phyloP scores from a whole-genome alignment of 2,329 filamentous ascomycete species.

The Microsporum ferrugineum region DNA sequence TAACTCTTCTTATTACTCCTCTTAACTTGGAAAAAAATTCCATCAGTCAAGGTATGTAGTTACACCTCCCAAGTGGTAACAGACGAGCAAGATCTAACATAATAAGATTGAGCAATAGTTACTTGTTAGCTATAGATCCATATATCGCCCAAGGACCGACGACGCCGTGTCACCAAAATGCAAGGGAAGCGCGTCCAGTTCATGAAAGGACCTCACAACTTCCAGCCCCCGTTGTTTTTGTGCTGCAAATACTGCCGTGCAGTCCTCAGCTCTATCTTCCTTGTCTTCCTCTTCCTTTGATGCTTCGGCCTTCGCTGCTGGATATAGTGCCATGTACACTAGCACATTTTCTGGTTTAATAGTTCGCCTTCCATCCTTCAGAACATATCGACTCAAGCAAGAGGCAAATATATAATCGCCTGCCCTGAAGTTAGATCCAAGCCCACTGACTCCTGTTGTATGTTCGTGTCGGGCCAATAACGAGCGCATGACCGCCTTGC shows the following conservation, averaged over 20 bases:
- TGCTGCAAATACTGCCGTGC: background rate
- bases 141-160: constrained; percentile 1
- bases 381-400: constrained; percentile 1
- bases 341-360: background rate
- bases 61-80: background rate
- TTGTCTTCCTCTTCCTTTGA: background rate
- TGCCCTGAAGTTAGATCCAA: background rate
- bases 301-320: background rate
- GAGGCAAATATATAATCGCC: constrained; percentile 2
- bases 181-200: background rate
- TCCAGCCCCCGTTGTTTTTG: background rate
- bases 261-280: background rate
- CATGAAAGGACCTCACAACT: background rate
- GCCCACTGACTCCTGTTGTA: background rate
- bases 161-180: constrained; percentile 6
- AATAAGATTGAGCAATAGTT: background rate
- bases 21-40: too few relatives aligned
- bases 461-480: background rate
- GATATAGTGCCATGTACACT: background rate
- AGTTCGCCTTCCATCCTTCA: constrained; percentile 4
- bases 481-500: background rate
- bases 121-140: background rate
- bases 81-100: background rate
- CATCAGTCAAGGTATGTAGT: too few relatives aligned
- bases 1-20: too few relatives aligned